These are phyloP conservation scores for Luzula sylvatica DNA, from an alignment of 176 grass and related monocot species.

Conservation along the genomic window DNA sequence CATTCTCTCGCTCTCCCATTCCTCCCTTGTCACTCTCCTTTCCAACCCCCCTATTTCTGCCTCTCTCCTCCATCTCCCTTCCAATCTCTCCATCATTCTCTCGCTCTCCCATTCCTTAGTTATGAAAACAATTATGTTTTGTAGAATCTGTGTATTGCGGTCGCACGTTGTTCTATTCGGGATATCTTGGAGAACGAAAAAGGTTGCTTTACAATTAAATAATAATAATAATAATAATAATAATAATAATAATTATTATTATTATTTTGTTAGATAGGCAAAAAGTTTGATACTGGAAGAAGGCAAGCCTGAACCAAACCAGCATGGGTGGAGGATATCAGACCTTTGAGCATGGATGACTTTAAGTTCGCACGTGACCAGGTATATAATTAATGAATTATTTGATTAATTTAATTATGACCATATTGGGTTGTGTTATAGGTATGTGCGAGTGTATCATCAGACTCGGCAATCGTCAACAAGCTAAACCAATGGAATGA, in stretches of 20 bases:
- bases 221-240: slow-evolving; percentile 3
- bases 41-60: too few relatives aligned
- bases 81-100: too few relatives aligned
- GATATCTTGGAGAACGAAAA: slow-evolving; percentile 99
- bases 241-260: slow-evolving; percentile 2
- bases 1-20: too few relatives aligned
- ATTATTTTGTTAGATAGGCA: slow-evolving; percentile 39
- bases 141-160: slow-evolving; percentile 93
- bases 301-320: slow-evolving; percentile 52
- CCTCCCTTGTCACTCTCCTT: too few relatives aligned
- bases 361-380: slow-evolving; percentile 98
- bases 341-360: slow-evolving; percentile 77
- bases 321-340: slow-evolving; percentile 76
- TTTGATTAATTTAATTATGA: background rate
- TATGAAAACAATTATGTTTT: slow-evolving; percentile 18
- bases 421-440: slow-evolving; percentile 17
- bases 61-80: too few relatives aligned
- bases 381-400: slow-evolving; percentile 3
- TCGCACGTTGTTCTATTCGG: slow-evolving; percentile 87
- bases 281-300: slow-evolving; percentile 48
- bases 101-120: too few relatives aligned
- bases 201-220: slow-evolving; percentile 36
- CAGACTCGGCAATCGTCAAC: slow-evolving; percentile 82
- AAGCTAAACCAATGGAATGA: slow-evolving; percentile 97
- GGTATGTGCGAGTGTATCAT: slow-evolving; percentile 95